Evolutionary conservation across 2,329 filamentous ascomycete genomes (phyloP).

Genomic region (Amesomyces nigricolor): DNA sequence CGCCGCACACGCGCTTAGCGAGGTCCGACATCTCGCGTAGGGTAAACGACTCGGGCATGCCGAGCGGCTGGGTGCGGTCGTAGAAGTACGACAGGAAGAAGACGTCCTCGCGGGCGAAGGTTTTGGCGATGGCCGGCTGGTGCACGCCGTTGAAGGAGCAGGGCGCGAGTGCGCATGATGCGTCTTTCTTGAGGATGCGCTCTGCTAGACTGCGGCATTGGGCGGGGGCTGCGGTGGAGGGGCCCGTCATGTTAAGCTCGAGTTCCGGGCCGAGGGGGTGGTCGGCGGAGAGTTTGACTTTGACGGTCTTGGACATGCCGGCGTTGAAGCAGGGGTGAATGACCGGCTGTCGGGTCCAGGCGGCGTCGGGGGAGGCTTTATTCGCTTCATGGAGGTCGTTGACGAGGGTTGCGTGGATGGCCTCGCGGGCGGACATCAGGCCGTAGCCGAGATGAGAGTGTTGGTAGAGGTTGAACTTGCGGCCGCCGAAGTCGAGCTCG

Average conservation of each 20-base stretch:
- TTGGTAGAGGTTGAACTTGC: conserved; percentile 89
- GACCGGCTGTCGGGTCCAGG: conserved; percentile 66
- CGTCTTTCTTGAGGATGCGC: conserved; percentile 84
- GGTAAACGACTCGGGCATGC: conserved; percentile 98
- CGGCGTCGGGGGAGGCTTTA: conserved; percentile 39
- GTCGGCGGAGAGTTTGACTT: conserved; percentile 61
- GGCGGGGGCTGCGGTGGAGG: conserved; percentile 65
- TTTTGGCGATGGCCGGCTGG: conserved; percentile 87
- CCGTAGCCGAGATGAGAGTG: conserved; percentile 97
- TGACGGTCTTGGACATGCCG: conserved; percentile 68
- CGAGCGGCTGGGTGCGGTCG: conserved; percentile 86
- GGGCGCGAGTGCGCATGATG: conserved; percentile 73
- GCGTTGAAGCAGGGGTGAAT: conserved; percentile 82
- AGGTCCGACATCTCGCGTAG: conserved; percentile 84
- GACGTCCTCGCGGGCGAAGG: conserved; percentile 83
- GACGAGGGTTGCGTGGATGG: conserved; percentile 72
- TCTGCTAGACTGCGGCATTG: conserved; percentile 89
- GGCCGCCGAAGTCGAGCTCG: conserved; percentile 80
- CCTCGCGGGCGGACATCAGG: conserved; percentile 87
- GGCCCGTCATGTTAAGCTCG: conserved; percentile 83
- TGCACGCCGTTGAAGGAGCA: conserved; percentile 98
- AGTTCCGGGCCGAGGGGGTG: conserved; percentile 60
- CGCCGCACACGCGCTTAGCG: conserved; percentile 76
- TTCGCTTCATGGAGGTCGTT: conserved; percentile 64
- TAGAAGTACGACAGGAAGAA: conserved; percentile 99